Evolutionary conservation across 805 yeast species (phyloP), one percentile per base, ranked within the genome.

Genomic region (Hanseniaspora jakobsenii): DNA sequence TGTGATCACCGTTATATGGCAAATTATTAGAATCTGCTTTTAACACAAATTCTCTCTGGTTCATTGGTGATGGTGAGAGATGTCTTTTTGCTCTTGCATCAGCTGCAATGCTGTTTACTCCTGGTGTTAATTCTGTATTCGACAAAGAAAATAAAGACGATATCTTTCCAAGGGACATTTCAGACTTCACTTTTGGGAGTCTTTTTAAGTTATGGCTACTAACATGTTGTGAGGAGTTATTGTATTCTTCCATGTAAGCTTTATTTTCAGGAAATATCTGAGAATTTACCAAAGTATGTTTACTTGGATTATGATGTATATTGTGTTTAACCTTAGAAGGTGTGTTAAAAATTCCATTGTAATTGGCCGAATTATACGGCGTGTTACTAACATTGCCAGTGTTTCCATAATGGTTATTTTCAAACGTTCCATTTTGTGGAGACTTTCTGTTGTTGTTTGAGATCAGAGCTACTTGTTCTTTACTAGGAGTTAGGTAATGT

Each of bases 51-150:
- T 39, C 37, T 23, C 27, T 24, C 10, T 22, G 27, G 17, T 28
- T 23, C 12, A 36, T 7, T 14, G n/a, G n/a, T 9, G 38, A 30
- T 14, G 40, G 47, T 1, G 41, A 36, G 4, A 36, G 8, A 10
- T 36, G 34, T 36, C 47, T 26, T 36, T 36, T 43, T 8, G 9
- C 12, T 16, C 53, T 48, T 4, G 50, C 51, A 6, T 49, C 17
- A 7, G 29, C 23, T 4, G 26, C 27, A 23, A 21, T 22, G 16
- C 28, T 28, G 16, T 18, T 21, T 5, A 12, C 14, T 4, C 14
- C 13, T 14, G 7, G 24, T 7, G 19, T 17, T 23, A 16, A 13
- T 7, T 39, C 36, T 17, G 18, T 17, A 21, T 18, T 22, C 4
- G 37, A 22, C 5, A 7, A 6, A 6, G 34, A 30, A 23, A 34